Percentiles rank a stretch among this genome's conserved stretches.
Conservation (phyloP, 2,329 filamentous ascomycete species). For the Colletotrichum incanum region DNA sequence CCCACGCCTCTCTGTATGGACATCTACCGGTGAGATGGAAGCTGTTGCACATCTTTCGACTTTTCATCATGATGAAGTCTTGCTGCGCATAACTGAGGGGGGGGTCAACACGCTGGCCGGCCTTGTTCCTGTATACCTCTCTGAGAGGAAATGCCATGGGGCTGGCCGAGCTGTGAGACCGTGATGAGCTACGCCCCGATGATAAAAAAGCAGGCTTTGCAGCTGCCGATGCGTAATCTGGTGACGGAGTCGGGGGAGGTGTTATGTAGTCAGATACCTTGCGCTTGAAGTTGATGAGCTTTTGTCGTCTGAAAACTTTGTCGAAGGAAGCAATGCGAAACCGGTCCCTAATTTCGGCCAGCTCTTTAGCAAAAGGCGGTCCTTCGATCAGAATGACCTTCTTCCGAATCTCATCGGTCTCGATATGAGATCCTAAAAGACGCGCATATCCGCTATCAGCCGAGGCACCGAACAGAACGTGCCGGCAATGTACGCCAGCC, state of each 20-base stretch:
- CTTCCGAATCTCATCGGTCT: constrained; percentile 46
- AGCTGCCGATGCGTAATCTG: constrained; percentile 44
- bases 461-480: constrained; percentile 59
- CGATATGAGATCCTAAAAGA: constrained; percentile 52
- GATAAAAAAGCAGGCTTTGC: constrained; percentile 19
- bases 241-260: constrained; percentile 45
- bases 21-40: constrained; percentile 51
- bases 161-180: background rate
- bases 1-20: constrained; percentile 15
- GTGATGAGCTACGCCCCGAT: background rate
- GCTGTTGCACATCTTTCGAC: constrained; percentile 52
- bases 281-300: constrained; percentile 45
- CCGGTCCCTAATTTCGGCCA: constrained; percentile 50
- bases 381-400: constrained; percentile 57
- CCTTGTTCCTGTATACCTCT: constrained; percentile 45
- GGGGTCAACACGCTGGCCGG: constrained; percentile 50
- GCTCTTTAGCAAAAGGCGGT: constrained; percentile 55
- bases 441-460: constrained; percentile 61
- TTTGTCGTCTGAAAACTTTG: constrained; percentile 48
- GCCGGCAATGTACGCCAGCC: constrained; percentile 56
- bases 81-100: constrained; percentile 43
- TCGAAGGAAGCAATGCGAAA: constrained; percentile 48
- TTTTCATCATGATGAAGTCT: constrained; percentile 47
- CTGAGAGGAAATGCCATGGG: background rate
- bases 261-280: constrained; percentile 43